A percentile compares a stretch with the other conserved stretches of the same genome.
These are phyloP conservation scores for Saccharomycopsis hybrid DNA, from an alignment of 1,139 yeast species.

Conservation along the genomic window DNA sequence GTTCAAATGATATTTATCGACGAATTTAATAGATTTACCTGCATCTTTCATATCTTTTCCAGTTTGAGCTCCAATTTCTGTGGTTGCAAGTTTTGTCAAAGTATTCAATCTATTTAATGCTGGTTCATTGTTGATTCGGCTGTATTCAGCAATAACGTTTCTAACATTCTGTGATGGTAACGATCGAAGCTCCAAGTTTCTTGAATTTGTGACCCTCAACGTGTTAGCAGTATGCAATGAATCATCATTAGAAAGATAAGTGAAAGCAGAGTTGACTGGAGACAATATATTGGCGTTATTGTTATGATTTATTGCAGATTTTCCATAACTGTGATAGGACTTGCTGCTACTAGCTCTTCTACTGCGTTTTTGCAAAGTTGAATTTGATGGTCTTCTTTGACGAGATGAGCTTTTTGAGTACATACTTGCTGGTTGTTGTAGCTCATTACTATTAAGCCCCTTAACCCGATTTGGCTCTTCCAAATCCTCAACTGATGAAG, in stretches of 20 bases:
- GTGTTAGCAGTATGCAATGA: constrained; percentile 21
- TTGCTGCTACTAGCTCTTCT: neutral
- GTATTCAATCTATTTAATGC: constrained; percentile 9
- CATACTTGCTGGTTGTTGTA: too few species aligned
- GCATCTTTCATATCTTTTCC: constrained; percentile 27
- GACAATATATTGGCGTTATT: neutral
- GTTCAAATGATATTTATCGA: constrained; percentile 30
- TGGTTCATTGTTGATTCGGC: constrained; percentile 36
- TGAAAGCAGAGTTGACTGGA: neutral
- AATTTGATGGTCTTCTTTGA: too few species aligned
- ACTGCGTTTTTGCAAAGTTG: neutral
- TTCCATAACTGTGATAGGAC: too few species aligned
- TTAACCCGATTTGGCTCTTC: too few species aligned
- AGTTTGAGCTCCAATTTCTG: constrained; percentile 22
- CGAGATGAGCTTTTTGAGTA: too few species aligned
- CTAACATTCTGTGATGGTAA: constrained; percentile 45
- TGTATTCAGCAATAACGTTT: constrained; percentile 57
- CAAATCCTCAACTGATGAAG: too few species aligned
- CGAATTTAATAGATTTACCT: constrained; percentile 26
- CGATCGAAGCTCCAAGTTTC: constrained; percentile 36
- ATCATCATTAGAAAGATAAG: constrained; percentile 14
- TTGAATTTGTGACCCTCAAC: constrained; percentile 24
- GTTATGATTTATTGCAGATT: neutral
- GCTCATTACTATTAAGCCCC: too few species aligned
- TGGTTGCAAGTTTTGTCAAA: constrained; percentile 22